A percentile compares a stretch with the other conserved stretches of the same genome.
Conservation (phyloP, 2,329 filamentous ascomycete genomes). For the Ophiostoma sp. region DNA sequence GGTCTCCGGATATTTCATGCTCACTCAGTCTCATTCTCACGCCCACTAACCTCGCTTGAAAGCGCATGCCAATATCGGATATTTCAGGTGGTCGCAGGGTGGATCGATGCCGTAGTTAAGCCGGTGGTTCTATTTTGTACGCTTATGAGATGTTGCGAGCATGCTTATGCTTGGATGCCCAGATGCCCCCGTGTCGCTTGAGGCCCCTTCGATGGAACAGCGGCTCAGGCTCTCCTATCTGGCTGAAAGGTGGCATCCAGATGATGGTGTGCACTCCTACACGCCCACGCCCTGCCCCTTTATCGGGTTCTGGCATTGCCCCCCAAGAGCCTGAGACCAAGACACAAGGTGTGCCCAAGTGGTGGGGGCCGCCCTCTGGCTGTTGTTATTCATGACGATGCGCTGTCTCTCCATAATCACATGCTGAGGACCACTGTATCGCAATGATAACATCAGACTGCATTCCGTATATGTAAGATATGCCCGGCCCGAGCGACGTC, state of each 20-base stretch:
- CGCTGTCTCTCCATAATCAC: not conserved
- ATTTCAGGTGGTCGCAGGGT: not conserved
- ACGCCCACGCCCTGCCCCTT: not conserved
- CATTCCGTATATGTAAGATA: no score
- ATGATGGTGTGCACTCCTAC: constrained; percentile 2
- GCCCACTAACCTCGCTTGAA: not conserved
- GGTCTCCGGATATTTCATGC: not conserved
- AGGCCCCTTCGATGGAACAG: not conserved
- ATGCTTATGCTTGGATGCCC: not conserved
- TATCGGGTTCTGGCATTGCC: not conserved
- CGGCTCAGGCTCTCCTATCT: constrained; percentile 4
- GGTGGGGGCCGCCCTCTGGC: not conserved
- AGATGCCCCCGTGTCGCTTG: constrained; percentile 1
- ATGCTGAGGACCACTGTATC: no score
- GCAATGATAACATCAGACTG: no score
- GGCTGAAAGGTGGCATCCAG: not conserved
- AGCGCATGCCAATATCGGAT: not conserved
- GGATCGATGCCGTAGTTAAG: not conserved
- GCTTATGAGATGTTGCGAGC: no score
- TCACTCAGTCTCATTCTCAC: not conserved
- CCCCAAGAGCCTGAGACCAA: not conserved
- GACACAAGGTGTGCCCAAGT: not conserved
- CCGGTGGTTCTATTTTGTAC: not conserved
- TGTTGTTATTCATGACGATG: not conserved
- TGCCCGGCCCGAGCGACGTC: not conserved